These are phyloP conservation scores for Lichtheimia corymbifera DNA, from an alignment of 371 early-diverging fungal genomes.

Conservation along the genomic window DNA sequence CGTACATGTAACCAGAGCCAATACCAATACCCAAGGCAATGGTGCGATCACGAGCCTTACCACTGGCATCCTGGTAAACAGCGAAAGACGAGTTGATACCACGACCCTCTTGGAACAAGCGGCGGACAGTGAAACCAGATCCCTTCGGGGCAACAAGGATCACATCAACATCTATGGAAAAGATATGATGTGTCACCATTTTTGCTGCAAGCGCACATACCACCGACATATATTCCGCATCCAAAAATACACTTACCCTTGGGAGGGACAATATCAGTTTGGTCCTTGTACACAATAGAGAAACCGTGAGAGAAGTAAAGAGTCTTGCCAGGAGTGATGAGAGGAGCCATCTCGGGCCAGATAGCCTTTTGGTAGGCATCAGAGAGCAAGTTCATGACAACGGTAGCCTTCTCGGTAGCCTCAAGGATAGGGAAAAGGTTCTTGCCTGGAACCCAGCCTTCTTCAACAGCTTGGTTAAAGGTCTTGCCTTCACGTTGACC, in stretches of 20 bases:
- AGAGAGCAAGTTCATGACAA: constrained; percentile 94
- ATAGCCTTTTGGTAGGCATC: constrained; percentile 95
- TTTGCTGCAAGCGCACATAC: not conserved
- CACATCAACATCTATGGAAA: constrained; percentile 81
- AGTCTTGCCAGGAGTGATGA: constrained; percentile 95
- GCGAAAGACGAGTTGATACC: constrained; percentile 98
- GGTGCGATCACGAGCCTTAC: constrained; percentile 91
- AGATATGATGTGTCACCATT: not conserved
- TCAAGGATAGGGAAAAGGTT: constrained; percentile 92
- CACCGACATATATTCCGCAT: too few species aligned
- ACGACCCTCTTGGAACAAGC: constrained; percentile 94
- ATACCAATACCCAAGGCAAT: constrained; percentile 93
- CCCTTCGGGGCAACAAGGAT: constrained; percentile 96
- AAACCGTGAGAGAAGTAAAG: constrained; percentile 98
- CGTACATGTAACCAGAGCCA: constrained; percentile 96
- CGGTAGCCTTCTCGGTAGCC: constrained; percentile 87
- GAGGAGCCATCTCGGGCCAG: constrained; percentile 89
- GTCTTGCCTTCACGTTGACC: constrained; percentile 93
- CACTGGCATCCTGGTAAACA: constrained; percentile 92
- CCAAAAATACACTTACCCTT: constrained; percentile 34
- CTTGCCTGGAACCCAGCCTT: constrained; percentile 97
- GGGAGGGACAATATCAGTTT: constrained; percentile 91
- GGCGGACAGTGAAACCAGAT: constrained; percentile 95
- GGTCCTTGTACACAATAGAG: constrained; percentile 90
- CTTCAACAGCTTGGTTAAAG: constrained; percentile 91